Evolutionary conservation across 2,329 filamentous ascomycete species (phyloP).

Genomic region (Chaetomium strumarium): DNA sequence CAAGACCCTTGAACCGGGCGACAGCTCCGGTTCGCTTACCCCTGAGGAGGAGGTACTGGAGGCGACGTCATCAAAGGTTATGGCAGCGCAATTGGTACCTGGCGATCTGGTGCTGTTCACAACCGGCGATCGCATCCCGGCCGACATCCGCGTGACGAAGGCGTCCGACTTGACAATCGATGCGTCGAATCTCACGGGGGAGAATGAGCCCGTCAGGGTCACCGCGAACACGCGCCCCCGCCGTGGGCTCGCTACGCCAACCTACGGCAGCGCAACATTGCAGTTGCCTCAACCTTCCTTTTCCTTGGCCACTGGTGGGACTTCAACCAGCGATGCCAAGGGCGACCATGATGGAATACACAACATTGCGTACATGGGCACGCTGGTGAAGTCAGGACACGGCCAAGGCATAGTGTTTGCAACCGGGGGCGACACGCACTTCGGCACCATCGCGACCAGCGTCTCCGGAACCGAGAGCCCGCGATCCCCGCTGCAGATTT

Average conservation of each 20-base stretch:
- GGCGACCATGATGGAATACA: conserved; percentile 59
- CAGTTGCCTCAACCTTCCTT: conserved; percentile 34
- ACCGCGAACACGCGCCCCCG: conserved; percentile 53
- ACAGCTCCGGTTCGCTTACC: conserved; percentile 47
- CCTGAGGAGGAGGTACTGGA: conserved; percentile 61
- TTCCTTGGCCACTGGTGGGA: conserved; percentile 41
- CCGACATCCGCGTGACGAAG: conserved; percentile 89
- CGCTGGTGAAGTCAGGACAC: conserved; percentile 87
- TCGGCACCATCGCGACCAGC: conserved; percentile 91
- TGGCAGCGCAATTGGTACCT: conserved; percentile 80
- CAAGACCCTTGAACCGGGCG: conserved; percentile 42
- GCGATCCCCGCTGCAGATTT: conserved; percentile 84
- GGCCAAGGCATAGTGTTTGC: conserved; percentile 97
- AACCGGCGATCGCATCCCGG: conserved; percentile 92
- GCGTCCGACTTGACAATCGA: conserved; percentile 89
- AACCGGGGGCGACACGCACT: conserved; percentile 88
- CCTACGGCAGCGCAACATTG: conserved; percentile 23
- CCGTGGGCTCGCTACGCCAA: conserved; percentile 25
- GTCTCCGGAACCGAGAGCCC: conserved; percentile 94
- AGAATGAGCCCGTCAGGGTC: conserved; percentile 88
- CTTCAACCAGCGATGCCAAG: conserved; percentile 58
- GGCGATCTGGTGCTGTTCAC: conserved; percentile 92
- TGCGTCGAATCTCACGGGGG: conserved; percentile 92
- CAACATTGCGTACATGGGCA: conserved; percentile 98
- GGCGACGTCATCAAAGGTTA: conserved; percentile 73